Percentiles rank a stretch among this genome's conserved stretches.
Conservation (phyloP, 2,329 filamentous ascomycete species). For the Paecilomyces sp. region DNA sequence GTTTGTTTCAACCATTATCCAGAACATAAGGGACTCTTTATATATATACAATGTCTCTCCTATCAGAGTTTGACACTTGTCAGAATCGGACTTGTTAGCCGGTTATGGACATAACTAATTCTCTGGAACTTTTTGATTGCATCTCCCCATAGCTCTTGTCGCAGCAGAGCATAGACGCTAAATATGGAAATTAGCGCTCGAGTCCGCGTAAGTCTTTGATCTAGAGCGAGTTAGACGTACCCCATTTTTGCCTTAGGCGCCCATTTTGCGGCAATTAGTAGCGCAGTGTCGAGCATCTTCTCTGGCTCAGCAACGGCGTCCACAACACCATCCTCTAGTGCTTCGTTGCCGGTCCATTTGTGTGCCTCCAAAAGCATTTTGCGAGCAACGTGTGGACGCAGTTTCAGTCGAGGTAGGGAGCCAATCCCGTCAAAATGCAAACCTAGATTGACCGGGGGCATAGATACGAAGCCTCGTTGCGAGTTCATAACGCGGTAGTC, state of each 20-base stretch:
- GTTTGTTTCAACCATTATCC: too few species aligned
- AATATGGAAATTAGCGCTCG: not conserved
- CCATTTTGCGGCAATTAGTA: constrained; percentile 38
- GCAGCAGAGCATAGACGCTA: constrained; percentile 44
- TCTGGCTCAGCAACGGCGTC: constrained; percentile 45
- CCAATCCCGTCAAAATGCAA: constrained; percentile 52
- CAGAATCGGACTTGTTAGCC: constrained; percentile 3
- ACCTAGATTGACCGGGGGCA: constrained; percentile 50
- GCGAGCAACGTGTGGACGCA: constrained; percentile 44
- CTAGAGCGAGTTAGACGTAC: not conserved
- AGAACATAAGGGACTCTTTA: too few species aligned
- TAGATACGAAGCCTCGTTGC: constrained; percentile 40
- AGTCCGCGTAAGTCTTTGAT: not conserved
- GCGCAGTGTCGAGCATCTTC: constrained; percentile 40
- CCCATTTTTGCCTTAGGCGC: constrained; percentile 30
- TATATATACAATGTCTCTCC: not conserved
- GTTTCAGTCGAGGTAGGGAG: constrained; percentile 44
- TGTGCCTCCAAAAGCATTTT: constrained; percentile 53
- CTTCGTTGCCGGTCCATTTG: constrained; percentile 47
- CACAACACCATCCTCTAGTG: constrained; percentile 47
- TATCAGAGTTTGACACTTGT: not conserved
- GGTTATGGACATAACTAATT: constrained; percentile 49
- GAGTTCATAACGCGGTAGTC: constrained; percentile 45
- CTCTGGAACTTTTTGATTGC: constrained; percentile 43
- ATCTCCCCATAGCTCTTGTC: constrained; percentile 49